phyloP scores from a whole-genome alignment of 2,329 filamentous ascomycete species.

The Neonectria coccinea region DNA sequence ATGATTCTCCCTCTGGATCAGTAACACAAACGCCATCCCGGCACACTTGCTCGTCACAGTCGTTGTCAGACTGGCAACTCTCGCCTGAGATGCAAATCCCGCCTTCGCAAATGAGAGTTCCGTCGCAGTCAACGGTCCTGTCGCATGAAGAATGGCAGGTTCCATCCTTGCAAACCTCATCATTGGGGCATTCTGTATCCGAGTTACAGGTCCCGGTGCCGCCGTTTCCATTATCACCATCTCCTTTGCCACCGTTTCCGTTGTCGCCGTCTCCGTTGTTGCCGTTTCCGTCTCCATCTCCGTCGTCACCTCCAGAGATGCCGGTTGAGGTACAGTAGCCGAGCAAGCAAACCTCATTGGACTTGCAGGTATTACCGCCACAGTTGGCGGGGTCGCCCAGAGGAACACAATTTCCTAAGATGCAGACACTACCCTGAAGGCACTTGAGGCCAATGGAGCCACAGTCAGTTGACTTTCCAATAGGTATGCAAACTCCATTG shows the following conservation, averaged over 20 bases:
- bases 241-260: background rate
- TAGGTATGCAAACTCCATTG: constrained; percentile 20
- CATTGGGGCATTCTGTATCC: background rate
- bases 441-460: constrained; percentile 22
- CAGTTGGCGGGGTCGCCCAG: constrained; percentile 26
- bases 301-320: background rate
- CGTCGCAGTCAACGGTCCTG: constrained; percentile 4
- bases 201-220: background rate
- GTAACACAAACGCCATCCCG: background rate
- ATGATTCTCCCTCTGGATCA: background rate
- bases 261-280: background rate
- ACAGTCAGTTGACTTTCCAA: constrained; percentile 21
- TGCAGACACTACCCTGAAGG: constrained; percentile 29
- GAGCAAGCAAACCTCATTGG: constrained; percentile 30
- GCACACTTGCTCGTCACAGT: background rate
- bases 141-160: background rate
- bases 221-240: background rate
- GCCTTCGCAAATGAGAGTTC: constrained; percentile 5
- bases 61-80: background rate
- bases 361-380: constrained; percentile 14
- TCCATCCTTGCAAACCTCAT: background rate
- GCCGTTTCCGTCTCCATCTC: background rate
- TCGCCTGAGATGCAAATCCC: background rate
- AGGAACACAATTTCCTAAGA: constrained; percentile 29
- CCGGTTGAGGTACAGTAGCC: constrained; percentile 27